Percentiles rank a stretch among this genome's conserved stretches.
These are phyloP conservation scores for Globisporangium apiculatum DNA, from an alignment of 352 stramenopile genomes.

Conservation along the genomic window DNA sequence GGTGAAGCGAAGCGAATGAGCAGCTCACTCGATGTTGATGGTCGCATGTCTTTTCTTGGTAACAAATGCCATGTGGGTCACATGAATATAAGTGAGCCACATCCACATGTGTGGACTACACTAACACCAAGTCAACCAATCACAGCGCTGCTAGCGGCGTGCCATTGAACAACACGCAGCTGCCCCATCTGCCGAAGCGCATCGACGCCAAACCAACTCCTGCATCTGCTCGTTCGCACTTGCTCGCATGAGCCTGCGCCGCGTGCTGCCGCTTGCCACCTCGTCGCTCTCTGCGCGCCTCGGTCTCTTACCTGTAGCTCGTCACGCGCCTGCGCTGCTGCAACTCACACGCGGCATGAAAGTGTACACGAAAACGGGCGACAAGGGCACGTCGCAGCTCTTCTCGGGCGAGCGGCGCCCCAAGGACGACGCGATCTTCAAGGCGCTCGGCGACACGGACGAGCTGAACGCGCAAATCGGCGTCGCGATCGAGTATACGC, in stretches of 20 bases:
- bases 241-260: slow-evolving; percentile 1
- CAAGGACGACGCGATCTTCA: slow-evolving; percentile 86
- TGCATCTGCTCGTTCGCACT: background rate
- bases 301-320: background rate
- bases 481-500: slow-evolving; percentile 51
- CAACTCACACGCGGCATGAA: slow-evolving; percentile 47
- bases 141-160: background rate
- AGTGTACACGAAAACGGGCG: slow-evolving; percentile 90
- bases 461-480: slow-evolving; percentile 85
- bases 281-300: background rate
- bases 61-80: background rate
- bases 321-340: background rate
- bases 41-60: background rate
- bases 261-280: background rate
- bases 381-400: slow-evolving; percentile 90
- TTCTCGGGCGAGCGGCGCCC: slow-evolving; percentile 85
- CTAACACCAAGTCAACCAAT: background rate
- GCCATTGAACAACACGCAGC: background rate
- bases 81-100: background rate
- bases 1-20: too few species aligned
- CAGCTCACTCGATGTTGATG: background rate
- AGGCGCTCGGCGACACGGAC: slow-evolving; percentile 87
- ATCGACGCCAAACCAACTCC: background rate
- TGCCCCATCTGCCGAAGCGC: background rate
- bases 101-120: background rate